Percentiles rank a stretch among this genome's conserved stretches.
phyloP scores from a whole-genome alignment of 257 asterid genomes.

The Craterostigma plantagineum region DNA sequence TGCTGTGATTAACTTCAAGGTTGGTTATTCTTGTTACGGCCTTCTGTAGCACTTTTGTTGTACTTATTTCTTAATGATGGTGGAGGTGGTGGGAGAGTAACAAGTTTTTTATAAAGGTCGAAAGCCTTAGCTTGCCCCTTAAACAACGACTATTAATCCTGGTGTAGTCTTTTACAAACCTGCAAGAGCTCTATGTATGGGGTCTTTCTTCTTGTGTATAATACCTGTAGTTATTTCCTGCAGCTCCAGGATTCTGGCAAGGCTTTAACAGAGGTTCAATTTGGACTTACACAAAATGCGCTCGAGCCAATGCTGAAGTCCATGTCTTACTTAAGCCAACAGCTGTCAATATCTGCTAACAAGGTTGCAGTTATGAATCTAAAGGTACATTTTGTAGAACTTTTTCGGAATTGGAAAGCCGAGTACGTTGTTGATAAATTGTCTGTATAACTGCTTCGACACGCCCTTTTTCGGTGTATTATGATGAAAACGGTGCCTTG shows the following conservation, averaged over 20 bases:
- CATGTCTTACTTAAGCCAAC: slow-evolving; percentile 81
- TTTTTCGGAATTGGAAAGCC: slow-evolving; percentile 5
- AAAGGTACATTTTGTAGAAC: slow-evolving; percentile 27
- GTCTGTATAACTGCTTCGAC: no score
- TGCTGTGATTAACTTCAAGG: slow-evolving; percentile 85
- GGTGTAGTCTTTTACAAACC: slow-evolving; percentile 5
- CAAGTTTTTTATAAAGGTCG: no score
- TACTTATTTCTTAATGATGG: slow-evolving; percentile 7
- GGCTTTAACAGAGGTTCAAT: slow-evolving; percentile 60
- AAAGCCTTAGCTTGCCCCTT: no score
- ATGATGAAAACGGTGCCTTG: not conserved
- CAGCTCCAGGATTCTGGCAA: slow-evolving; percentile 69
- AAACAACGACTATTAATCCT: no score
- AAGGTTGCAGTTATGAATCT: slow-evolving; percentile 78
- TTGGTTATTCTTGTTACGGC: slow-evolving; percentile 9
- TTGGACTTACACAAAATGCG: slow-evolving; percentile 52
- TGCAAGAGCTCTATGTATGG: slow-evolving; percentile 4
- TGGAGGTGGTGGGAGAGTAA: not conserved
- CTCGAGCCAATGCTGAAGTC: slow-evolving; percentile 85
- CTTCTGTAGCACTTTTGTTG: not conserved
- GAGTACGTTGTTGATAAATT: not conserved
- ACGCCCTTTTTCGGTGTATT: no score
- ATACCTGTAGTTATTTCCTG: slow-evolving; percentile 12
- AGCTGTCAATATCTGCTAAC: slow-evolving; percentile 61
- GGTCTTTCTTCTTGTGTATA: slow-evolving; percentile 3